These are phyloP conservation scores for Kwoniella sp. DNA, from an alignment of 768 basidiomycete species.

Conservation along the genomic window DNA sequence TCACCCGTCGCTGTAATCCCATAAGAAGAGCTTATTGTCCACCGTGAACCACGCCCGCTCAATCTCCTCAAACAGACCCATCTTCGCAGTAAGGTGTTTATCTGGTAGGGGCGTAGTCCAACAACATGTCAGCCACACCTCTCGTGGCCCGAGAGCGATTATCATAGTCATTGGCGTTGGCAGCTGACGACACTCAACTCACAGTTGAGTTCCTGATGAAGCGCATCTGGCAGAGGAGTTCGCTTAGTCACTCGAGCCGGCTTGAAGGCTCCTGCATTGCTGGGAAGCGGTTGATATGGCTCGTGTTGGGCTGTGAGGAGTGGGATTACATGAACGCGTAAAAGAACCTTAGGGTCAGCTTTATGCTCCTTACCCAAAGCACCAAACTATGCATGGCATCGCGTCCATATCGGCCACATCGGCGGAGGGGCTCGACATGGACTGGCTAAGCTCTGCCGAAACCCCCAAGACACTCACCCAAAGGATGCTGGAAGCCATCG, in stretches of 20 bases:
- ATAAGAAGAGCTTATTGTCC: constrained; percentile 89
- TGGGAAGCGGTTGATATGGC: constrained; percentile 30
- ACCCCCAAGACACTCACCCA: constrained; percentile 23
- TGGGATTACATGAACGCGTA: too few relatives aligned
- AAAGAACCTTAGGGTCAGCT: background rate
- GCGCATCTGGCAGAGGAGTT: constrained; percentile 44
- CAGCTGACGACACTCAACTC: constrained; percentile 30
- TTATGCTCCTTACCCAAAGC: background rate
- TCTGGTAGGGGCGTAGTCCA: constrained; percentile 17
- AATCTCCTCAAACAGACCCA: constrained; percentile 90
- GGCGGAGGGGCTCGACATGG: background rate
- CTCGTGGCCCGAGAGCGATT: background rate
- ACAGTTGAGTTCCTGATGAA: constrained; percentile 49
- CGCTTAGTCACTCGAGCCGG: constrained; percentile 26
- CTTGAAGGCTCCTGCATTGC: constrained; percentile 26
- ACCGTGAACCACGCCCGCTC: constrained; percentile 94
- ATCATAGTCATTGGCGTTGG: too few relatives aligned
- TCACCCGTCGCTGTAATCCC: constrained; percentile 95
- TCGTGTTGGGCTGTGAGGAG: constrained; percentile 15
- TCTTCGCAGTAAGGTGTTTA: constrained; percentile 49
- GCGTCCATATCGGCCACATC: background rate
- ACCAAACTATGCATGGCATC: background rate
- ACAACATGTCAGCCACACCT: background rate
- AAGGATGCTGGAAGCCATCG: constrained; percentile 20
- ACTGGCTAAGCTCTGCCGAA: background rate